Conservation (phyloP, 1,284 basidiomycete genomes). For the Ustilago hordei region DNA sequence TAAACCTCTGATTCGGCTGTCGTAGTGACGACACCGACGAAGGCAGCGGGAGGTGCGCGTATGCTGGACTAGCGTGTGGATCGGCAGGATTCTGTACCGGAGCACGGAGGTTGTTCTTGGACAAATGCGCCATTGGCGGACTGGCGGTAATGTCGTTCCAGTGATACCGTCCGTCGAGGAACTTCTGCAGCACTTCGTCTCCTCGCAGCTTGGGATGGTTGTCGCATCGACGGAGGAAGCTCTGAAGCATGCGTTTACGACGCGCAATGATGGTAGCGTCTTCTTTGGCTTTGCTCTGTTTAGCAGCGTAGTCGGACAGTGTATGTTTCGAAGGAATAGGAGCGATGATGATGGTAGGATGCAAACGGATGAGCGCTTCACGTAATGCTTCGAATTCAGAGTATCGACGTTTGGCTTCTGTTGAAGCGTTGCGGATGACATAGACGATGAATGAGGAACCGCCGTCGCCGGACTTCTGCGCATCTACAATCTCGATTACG, state of each 20-base stretch:
- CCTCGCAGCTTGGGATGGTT: slow-evolving; percentile 92
- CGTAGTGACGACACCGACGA: slow-evolving; percentile 71
- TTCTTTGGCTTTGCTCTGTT: slow-evolving; percentile 96
- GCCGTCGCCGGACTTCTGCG: slow-evolving; percentile 88
- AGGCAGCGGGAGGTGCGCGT: slow-evolving; percentile 87
- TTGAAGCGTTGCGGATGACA: slow-evolving; percentile 85
- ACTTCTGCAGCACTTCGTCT: slow-evolving; percentile 93
- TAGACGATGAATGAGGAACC: slow-evolving; percentile 92
- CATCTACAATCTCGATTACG: slow-evolving; percentile 75
- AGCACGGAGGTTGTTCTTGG: slow-evolving; percentile 94
- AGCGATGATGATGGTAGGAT: slow-evolving; percentile 95
- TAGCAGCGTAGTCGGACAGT: slow-evolving; percentile 94
- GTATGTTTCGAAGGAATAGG: slow-evolving; percentile 98
- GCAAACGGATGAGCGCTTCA: slow-evolving; percentile 83
- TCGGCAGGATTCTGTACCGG: slow-evolving; percentile 94
- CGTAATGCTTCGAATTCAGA: slow-evolving; percentile 97
- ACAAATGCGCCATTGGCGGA: slow-evolving; percentile 86
- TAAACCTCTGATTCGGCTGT: slow-evolving; percentile 76
- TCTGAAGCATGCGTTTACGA: slow-evolving; percentile 92
- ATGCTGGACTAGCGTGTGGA: slow-evolving; percentile 79
- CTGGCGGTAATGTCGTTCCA: slow-evolving; percentile 74
- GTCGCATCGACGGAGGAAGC: slow-evolving; percentile 89
- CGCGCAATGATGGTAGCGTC: slow-evolving; percentile 91
- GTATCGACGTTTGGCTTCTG: slow-evolving; percentile 90
- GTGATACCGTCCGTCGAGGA: slow-evolving; percentile 92